Evolutionary conservation across 148 eudicot species (phyloP), one percentile per base, ranked within the genome.

Genomic region (Fagopyrum tataricum): DNA sequence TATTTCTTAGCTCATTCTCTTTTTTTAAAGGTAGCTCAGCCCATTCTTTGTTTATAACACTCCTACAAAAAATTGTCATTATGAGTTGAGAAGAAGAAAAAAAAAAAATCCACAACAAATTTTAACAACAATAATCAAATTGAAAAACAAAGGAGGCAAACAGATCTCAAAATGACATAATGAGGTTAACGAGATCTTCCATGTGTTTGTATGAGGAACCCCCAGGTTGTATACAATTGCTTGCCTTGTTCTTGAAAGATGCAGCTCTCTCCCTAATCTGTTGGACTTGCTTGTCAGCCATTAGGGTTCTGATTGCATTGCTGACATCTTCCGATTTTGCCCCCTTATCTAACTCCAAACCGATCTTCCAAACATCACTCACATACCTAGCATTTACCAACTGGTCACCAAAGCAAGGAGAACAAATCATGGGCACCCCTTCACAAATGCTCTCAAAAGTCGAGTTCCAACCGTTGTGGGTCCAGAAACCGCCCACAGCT

Each of bases 371-470:
- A 31, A 31, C 37, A 31, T 31, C 37, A 31, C 37, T 31, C 37
- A 31, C 37, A 31, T 31, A 31, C 2, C 37, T 31, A 31, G 56
- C 56, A 51, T 51, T 51, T 1, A 51, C 56, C 56, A 51, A 1
- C 56, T 51, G 56, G 4, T 51, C 56, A 51, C 56, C 56, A n/a
- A 51, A 51, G 4, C 56, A 51, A 2, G 56, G 56, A 2, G n/a
- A n/a, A 51, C 56, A 51, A 51, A 51, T 51, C 56, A 51, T 51
- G 56, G 56, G 56, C n/a, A 51, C 56, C 56, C 56, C 56, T 51
- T 51, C 56, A 51, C 56, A 51, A 11, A 51, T n/a, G 37, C 37
- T 31, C 37, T 31, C 37, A 2, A 31, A 31, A 31, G 37, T 31
- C 37, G 37, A 31, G 37, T 31, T 31, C 37, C 37, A 31, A 3